These are phyloP conservation scores for Coniferiporia sulphurascens DNA, from an alignment of 1,284 basidiomycete genomes.

Conservation along the genomic window DNA sequence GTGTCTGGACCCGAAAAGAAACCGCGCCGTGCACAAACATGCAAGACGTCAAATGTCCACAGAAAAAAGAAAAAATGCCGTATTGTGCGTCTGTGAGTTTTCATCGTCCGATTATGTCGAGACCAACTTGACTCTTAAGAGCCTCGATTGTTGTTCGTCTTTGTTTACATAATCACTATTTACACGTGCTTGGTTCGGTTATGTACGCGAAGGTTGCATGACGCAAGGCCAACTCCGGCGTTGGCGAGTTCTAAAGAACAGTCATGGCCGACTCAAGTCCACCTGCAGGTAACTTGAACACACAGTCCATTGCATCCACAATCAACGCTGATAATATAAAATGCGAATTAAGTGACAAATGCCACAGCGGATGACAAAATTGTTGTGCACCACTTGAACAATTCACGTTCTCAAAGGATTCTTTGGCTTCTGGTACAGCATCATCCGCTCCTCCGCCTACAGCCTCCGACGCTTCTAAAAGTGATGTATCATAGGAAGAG, in stretches of 20 bases:
- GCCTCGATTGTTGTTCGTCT: not conserved
- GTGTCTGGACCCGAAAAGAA: not conserved
- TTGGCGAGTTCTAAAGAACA: too few relatives aligned
- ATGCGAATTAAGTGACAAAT: not conserved
- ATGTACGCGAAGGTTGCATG: too few relatives aligned
- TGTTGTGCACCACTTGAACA: constrained; percentile 44
- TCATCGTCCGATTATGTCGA: not conserved
- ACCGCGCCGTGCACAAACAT: not conserved
- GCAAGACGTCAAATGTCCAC: not conserved
- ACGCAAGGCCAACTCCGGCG: too few relatives aligned
- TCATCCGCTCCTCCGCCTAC: not conserved
- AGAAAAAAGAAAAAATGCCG: not conserved
- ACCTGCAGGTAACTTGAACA: not conserved
- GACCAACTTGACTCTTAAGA: not conserved
- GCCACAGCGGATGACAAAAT: constrained; percentile 19
- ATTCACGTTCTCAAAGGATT: constrained; percentile 48
- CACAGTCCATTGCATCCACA: not conserved
- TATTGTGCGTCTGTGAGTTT: not conserved
- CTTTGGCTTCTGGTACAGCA: constrained; percentile 48
- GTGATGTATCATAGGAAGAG: constrained; percentile 38
- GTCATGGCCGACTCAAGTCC: too few relatives aligned
- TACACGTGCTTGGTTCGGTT: too few relatives aligned
- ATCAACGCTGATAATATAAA: not conserved
- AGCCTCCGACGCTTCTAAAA: not conserved
- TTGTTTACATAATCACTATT: too few relatives aligned